Conservation (phyloP, 2,329 filamentous ascomycete genomes). For the Rhynchosporium secalis region DNA sequence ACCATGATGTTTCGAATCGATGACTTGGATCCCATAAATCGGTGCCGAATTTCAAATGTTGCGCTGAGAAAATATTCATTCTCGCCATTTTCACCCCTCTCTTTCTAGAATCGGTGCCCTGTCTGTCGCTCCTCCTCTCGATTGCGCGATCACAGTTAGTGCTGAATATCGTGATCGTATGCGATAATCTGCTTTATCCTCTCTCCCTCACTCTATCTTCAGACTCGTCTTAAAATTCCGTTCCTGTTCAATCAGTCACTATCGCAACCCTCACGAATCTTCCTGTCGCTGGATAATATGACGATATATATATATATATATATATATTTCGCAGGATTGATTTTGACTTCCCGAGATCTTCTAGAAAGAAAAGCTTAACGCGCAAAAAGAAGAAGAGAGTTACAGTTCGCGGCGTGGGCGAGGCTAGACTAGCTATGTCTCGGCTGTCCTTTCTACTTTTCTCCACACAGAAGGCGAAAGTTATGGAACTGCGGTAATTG, state of each 20-base stretch:
- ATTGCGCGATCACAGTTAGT: not conserved
- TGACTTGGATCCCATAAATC: constrained; percentile 47
- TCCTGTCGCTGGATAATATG: not conserved
- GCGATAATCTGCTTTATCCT: not conserved
- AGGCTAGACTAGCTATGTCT: not conserved
- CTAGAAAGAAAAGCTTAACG: constrained; percentile 5
- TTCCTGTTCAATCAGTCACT: too few relatives aligned
- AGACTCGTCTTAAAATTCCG: not conserved
- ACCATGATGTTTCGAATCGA: constrained; percentile 79
- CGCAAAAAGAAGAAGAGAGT: not conserved
- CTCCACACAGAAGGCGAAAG: too few relatives aligned
- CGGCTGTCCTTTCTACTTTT: too few relatives aligned
- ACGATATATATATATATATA: not conserved
- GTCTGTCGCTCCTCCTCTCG: not conserved
- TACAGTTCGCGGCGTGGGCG: not conserved
- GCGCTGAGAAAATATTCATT: constrained; percentile 3
- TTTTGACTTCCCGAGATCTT: not conserved
- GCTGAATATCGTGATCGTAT: not conserved
- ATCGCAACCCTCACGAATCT: too few relatives aligned
- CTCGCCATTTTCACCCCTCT: constrained; percentile 14
- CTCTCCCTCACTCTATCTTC: not conserved
- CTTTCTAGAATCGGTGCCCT: not conserved
- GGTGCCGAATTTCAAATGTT: constrained; percentile 28
- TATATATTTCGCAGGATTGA: not conserved
- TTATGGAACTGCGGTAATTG: too few relatives aligned